phyloP scores from a whole-genome alignment of 2,329 filamentous ascomycete genomes.

The Neonectria faginata region DNA sequence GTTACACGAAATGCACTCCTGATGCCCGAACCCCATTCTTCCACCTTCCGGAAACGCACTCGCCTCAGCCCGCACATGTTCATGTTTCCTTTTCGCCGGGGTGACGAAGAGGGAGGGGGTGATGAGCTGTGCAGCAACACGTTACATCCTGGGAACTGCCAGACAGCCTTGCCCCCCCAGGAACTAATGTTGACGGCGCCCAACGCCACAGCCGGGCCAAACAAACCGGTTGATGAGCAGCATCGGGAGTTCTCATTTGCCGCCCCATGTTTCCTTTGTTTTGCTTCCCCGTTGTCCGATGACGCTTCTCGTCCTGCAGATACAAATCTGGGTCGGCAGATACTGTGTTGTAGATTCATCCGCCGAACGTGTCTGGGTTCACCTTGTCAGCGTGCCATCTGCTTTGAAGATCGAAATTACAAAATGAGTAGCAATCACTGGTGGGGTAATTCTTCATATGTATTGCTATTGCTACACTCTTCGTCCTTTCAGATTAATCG shows the following conservation, averaged over 20 bases:
- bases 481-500: background rate
- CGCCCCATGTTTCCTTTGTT: constrained; percentile 4
- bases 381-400: background rate
- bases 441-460: background rate
- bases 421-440: background rate
- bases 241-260: constrained; percentile 17
- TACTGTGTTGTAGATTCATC: constrained; percentile 7
- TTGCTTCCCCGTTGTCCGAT: constrained; percentile 15
- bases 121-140: constrained; percentile 16
- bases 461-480: background rate
- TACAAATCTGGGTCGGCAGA: constrained; percentile 11
- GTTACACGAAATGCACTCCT: constrained; percentile 25
- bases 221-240: background rate
- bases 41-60: constrained; percentile 16
- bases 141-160: constrained; percentile 17
- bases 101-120: background rate
- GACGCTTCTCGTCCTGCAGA: constrained; percentile 6
- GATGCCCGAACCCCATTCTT: constrained; percentile 14
- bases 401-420: background rate
- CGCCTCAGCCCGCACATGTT: constrained; percentile 20
- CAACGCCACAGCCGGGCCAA: constrained; percentile 18
- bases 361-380: constrained; percentile 4
- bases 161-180: constrained; percentile 12
- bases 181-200: constrained; percentile 12
- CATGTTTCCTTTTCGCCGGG: constrained; percentile 20